These are phyloP conservation scores for Claviceps sorghi DNA, from an alignment of 2,329 filamentous ascomycete species.

Conservation along the genomic window DNA sequence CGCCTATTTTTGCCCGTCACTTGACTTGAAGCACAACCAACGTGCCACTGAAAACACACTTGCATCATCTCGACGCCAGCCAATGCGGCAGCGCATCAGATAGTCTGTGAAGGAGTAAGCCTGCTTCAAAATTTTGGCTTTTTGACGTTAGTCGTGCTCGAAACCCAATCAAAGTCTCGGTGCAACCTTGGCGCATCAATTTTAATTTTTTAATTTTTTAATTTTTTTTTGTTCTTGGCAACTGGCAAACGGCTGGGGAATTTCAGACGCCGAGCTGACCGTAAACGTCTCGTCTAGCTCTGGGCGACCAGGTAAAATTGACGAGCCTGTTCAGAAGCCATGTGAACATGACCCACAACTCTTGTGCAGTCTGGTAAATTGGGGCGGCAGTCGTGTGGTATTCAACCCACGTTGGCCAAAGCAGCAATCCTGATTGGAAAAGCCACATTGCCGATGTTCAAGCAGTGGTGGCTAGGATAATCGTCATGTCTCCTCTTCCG, in stretches of 20 bases:
- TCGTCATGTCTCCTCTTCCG: not conserved
- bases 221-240: too few relatives aligned
- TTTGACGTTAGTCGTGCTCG: not conserved
- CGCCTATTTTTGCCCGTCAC: not conserved
- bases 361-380: not conserved
- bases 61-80: not conserved
- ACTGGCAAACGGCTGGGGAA: too few relatives aligned
- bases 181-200: not conserved
- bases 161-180: not conserved
- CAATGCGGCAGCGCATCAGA: not conserved
- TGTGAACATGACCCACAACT: not conserved
- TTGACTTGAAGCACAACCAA: not conserved
- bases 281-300: not conserved
- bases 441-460: not conserved
- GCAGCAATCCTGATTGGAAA: not conserved
- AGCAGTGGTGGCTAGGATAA: not conserved
- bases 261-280: too few relatives aligned
- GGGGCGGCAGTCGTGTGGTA: not conserved
- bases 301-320: not conserved
- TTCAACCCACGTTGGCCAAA: not conserved
- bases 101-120: not conserved
- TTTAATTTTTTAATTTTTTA: not conserved
- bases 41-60: not conserved
- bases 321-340: not conserved
- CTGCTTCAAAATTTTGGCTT: not conserved